Percentiles rank a stretch among this genome's conserved stretches.
Conservation (phyloP, 768 basidiomycete species). For the Lactarius quietus region DNA sequence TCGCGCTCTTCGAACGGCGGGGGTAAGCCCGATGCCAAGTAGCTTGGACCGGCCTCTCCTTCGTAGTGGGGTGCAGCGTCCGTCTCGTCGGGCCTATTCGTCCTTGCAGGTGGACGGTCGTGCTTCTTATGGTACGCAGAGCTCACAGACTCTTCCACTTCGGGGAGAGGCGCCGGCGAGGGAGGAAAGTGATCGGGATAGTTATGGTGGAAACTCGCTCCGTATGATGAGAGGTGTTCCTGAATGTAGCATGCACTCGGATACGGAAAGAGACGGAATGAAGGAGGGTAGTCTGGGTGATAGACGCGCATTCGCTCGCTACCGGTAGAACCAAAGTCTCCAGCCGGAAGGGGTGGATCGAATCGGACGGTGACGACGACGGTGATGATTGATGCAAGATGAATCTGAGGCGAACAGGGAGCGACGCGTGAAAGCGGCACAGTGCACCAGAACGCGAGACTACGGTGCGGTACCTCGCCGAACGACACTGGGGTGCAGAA, state of each 20-base stretch:
- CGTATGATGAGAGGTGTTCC: conserved; percentile 62
- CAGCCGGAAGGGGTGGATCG: conserved; percentile 41
- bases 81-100: conserved; percentile 62
- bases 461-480: conserved; percentile 40
- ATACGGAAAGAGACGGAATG: conserved; percentile 81
- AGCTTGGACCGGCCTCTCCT: conserved; percentile 75
- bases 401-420: conserved; percentile 73
- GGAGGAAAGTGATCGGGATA: conserved; percentile 69
- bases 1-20: conserved; percentile 86
- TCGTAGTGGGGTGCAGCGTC: conserved; percentile 67
- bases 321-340: conserved; percentile 47
- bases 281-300: conserved; percentile 77
- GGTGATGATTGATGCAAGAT: conserved; percentile 65
- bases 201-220: conserved; percentile 61
- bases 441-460: conserved; percentile 88
- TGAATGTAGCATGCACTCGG: conserved; percentile 71
- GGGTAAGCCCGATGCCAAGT: conserved; percentile 58
- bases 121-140: conserved; percentile 85
- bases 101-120: conserved; percentile 71
- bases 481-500: conserved; percentile 25
- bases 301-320: conserved; percentile 65
- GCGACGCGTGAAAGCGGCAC: conserved; percentile 80
- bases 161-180: conserved; percentile 72
- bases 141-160: conserved; percentile 68
- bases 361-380: conserved; percentile 47